A percentile compares a stretch with the other conserved stretches of the same genome.
phyloP scores from a whole-genome alignment of 257 asterid genomes.

The Nyctanthes arbortristis region DNA sequence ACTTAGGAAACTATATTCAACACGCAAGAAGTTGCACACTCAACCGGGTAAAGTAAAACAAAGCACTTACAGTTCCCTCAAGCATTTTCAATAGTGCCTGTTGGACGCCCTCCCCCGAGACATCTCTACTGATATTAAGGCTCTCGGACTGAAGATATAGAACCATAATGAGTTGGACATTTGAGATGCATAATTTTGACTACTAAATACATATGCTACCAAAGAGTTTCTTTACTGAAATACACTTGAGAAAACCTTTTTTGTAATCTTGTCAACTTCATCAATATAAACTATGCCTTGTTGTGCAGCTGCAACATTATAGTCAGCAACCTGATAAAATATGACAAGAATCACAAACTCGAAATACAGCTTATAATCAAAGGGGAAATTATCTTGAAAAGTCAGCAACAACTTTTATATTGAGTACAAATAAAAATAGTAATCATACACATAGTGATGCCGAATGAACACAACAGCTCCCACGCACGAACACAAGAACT shows the following conservation, averaged over 20 bases:
- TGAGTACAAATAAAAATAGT: too few relatives aligned
- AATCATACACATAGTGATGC: too few relatives aligned
- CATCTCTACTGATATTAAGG: conserved; percentile 94
- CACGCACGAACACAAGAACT: too few relatives aligned
- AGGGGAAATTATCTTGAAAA: neutral
- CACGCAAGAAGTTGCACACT: neutral
- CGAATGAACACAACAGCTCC: too few relatives aligned
- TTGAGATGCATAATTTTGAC: neutral
- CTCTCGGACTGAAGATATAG: conserved; percentile 79
- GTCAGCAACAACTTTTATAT: conserved; percentile 1
- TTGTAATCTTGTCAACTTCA: conserved; percentile 98
- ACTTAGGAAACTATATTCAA: neutral
- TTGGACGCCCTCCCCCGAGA: conserved; percentile 99
- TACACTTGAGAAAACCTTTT: conserved; percentile 55
- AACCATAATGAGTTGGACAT: conserved; percentile 9
- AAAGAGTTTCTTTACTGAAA: conserved; percentile 1
- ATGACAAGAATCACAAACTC: neutral
- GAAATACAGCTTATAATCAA: neutral
- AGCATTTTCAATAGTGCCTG: conserved; percentile 98
- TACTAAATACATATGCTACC: conserved; percentile 2
- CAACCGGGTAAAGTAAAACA: conserved; percentile 12
- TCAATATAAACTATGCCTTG: conserved; percentile 98
- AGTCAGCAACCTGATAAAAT: conserved; percentile 79
- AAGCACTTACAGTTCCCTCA: conserved; percentile 91
- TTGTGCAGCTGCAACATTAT: conserved; percentile 94